phyloP scores from a whole-genome alignment of 2,329 filamentous ascomycete genomes.

The Chaetothyriales sp. region DNA sequence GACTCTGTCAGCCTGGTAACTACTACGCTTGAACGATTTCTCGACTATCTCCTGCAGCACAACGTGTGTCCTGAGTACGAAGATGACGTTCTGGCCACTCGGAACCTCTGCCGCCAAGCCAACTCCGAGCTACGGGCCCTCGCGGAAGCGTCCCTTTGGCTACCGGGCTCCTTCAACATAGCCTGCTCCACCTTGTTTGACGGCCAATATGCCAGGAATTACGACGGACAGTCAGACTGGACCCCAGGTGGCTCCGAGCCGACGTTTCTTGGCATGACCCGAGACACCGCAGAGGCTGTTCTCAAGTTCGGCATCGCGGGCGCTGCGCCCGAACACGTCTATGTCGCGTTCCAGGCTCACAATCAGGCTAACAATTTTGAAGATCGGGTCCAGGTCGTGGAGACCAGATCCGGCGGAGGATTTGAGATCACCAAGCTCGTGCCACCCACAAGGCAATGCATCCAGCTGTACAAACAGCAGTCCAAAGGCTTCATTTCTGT shows the following conservation, averaged over 20 bases:
- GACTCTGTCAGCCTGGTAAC: conserved; percentile 46
- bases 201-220: conserved; percentile 34
- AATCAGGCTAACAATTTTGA: conserved; percentile 20
- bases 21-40: conserved; percentile 66
- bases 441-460: conserved; percentile 27
- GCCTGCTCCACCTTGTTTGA: conserved; percentile 58
- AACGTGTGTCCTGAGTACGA: conserved; percentile 73
- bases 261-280: conserved; percentile 27
- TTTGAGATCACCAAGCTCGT: conserved; percentile 48
- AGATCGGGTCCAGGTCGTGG: conserved; percentile 30
- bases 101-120: conserved; percentile 52
- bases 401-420: conserved; percentile 32
- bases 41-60: conserved; percentile 75
- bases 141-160: conserved; percentile 33
- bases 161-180: conserved; percentile 73
- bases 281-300: conserved; percentile 35
- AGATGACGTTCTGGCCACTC: conserved; percentile 52
- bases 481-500: conserved; percentile 35
- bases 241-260: conserved; percentile 20
- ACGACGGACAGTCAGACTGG: conserved; percentile 31
- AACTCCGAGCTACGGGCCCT: conserved; percentile 52
- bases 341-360: conserved; percentile 24
- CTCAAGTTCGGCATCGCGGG: conserved; percentile 39
- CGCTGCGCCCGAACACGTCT: conserved; percentile 29
- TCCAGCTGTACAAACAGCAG: conserved; percentile 35